A percentile compares a stretch with the other conserved stretches of the same genome.
phyloP scores from a whole-genome alignment of 2,329 filamentous ascomycete species.

The Talaromyces sp. region DNA sequence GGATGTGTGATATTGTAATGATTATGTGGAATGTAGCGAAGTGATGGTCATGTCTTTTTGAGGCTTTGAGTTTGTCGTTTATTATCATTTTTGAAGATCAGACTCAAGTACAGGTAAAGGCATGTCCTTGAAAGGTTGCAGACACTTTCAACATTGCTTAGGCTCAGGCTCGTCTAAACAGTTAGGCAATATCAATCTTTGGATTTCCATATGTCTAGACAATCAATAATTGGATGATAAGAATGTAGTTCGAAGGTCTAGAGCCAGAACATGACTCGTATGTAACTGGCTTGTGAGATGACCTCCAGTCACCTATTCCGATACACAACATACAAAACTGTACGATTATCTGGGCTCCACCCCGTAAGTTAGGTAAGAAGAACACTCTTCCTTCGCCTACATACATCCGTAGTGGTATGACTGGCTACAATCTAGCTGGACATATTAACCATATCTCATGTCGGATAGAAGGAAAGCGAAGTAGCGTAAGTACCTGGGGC shows the following conservation, averaged over 20 bases:
- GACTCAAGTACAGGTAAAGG: background rate
- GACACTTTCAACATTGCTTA: background rate
- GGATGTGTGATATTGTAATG: constrained; percentile 12
- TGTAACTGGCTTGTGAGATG: background rate
- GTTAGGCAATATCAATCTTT: background rate
- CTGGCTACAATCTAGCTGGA: background rate
- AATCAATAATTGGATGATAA: background rate
- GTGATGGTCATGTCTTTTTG: constrained; percentile 8
- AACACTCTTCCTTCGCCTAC: background rate
- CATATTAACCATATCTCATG: background rate
- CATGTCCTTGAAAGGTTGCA: background rate
- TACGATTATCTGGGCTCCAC: too few species aligned
- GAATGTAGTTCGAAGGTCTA: background rate
- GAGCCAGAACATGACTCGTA: background rate
- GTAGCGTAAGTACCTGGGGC: too few species aligned
- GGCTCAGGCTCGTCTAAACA: background rate
- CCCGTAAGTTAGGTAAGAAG: background rate
- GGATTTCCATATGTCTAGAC: background rate
- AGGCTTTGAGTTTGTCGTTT: background rate
- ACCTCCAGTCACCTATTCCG: background rate
- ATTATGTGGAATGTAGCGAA: constrained; percentile 12
- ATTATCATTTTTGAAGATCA: background rate
- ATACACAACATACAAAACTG: background rate
- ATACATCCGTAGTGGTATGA: background rate
- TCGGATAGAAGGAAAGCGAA: background rate